Evolutionary conservation across 2,329 filamentous ascomycete genomes (phyloP), one percentile per base, ranked within the genome.

Genomic region (Neonectria coccinea): DNA sequence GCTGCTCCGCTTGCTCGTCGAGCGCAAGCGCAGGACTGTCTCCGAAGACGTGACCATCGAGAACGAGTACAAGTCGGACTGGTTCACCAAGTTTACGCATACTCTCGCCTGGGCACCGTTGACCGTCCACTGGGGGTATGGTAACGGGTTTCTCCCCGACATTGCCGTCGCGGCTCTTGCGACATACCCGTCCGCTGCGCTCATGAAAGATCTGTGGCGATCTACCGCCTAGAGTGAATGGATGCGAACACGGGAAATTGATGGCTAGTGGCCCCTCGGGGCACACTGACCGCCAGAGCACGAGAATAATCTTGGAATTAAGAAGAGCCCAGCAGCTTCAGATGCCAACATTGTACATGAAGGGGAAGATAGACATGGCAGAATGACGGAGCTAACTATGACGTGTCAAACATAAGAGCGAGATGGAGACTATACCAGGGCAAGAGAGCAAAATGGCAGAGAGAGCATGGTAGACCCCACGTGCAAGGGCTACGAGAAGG

Each of bases 61-160:
- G 65, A 78, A 76, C 41, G 79, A 76, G 50, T 88, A 86, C 80
- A 72, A 73, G 47, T 75, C 70, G 12, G 76, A 81, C 65, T 94
- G 88, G 87, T 89, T 86, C 83, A 88, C 85, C 75, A 87, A 90
- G 74, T 80, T 95, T 57, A 82, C 89, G 20, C 86, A 89, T 45
- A 94, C 93, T 79, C 75, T 88, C 66, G 89, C 91, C 33, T 97
- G 92, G 89, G 88, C 92, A 60, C 93, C 94, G 33, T 82, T 97
- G 76, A 95, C 92, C 66, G 75, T 95, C 27, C 93, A 97, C 81
- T 97, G 92, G 91, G 91, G 92, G 73, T 78, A 90, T 44, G 88
- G 92, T 65, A 82, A 86, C 61, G 92, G 92, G 7, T 70, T 77
- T 42, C 70, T 86, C 57, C 77, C 78, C 39, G 83, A 85, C 47